Evolutionary conservation across 495 filamentous ascomycete species (phyloP).

Genomic region (Sordaria brevicollis): DNA sequence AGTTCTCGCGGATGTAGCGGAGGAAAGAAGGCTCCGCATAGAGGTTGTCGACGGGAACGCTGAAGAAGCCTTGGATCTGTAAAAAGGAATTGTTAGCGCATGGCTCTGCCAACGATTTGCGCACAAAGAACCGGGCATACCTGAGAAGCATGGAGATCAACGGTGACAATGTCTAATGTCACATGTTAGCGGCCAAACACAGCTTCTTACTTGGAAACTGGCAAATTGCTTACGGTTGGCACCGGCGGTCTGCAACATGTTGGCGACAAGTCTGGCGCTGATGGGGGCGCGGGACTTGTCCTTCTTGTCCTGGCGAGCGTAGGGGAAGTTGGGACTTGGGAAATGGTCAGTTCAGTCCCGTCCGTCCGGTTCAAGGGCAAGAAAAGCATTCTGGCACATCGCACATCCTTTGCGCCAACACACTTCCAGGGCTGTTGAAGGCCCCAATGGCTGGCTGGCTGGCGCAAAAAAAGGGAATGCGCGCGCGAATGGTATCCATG

Average conservation of each 20-base stretch:
- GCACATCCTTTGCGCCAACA: background rate
- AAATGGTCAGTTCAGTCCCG: slow-evolving; percentile 74
- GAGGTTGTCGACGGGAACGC: slow-evolving; percentile 84
- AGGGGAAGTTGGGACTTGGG: slow-evolving; percentile 96
- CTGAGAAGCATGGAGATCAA: slow-evolving; percentile 75
- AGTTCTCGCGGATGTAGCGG: slow-evolving; percentile 81
- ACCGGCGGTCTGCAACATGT: slow-evolving; percentile 94
- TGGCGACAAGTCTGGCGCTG: slow-evolving; percentile 88
- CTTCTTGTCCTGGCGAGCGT: slow-evolving; percentile 99
- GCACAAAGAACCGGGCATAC: slow-evolving; percentile 1
- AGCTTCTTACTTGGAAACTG: background rate
- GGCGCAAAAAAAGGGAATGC: background rate
- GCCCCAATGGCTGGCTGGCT: background rate
- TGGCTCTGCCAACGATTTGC: background rate
- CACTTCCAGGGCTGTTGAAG: background rate
- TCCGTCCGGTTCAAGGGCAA: slow-evolving; percentile 52
- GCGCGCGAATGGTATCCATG: background rate
- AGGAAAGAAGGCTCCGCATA: slow-evolving; percentile 93
- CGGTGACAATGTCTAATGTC: slow-evolving; percentile 77
- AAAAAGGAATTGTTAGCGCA: background rate
- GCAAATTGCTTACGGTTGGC: slow-evolving; percentile 48
- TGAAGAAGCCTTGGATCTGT: slow-evolving; percentile 70
- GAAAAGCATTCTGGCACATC: background rate
- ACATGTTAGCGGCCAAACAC: slow-evolving; percentile 46
- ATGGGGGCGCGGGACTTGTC: slow-evolving; percentile 81